Percentiles rank a stretch among this genome's conserved stretches.
Evolutionary conservation across 139 green algal species (phyloP).

Genomic region (Nannochloris sp.): DNA sequence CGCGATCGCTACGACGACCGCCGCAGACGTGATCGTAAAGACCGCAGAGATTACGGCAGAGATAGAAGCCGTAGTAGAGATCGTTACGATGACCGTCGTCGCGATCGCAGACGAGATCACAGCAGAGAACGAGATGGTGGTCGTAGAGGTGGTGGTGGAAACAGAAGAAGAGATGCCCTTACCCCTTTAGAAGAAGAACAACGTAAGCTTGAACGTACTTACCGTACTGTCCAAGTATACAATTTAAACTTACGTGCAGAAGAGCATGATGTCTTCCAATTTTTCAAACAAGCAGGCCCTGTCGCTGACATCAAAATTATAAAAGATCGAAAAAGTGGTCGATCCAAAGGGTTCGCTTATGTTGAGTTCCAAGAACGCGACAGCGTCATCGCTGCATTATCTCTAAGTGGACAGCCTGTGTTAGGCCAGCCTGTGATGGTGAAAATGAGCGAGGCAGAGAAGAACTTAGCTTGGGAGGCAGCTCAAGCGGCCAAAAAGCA

Average conservation of each 20-base stretch:
- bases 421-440: slow-evolving; percentile 85
- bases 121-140: neutral
- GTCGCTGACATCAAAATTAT: slow-evolving; percentile 92
- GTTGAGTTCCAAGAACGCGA: slow-evolving; percentile 85
- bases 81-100: neutral
- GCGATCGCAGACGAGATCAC: neutral
- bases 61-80: neutral
- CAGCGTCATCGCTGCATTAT: slow-evolving; percentile 71
- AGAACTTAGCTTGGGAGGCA: slow-evolving; percentile 93
- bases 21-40: neutral
- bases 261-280: slow-evolving; percentile 83
- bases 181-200: slow-evolving; percentile 59
- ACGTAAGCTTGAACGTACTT: slow-evolving; percentile 70
- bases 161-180: slow-evolving; percentile 13
- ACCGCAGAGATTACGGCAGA: neutral
- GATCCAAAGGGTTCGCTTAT: slow-evolving; percentile 94
- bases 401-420: slow-evolving; percentile 75
- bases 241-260: slow-evolving; percentile 76
- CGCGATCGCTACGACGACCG: neutral
- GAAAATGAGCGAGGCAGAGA: slow-evolving; percentile 87
- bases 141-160: too few species aligned
- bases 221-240: slow-evolving; percentile 82
- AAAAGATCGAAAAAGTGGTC: slow-evolving; percentile 78
- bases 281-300: slow-evolving; percentile 62
- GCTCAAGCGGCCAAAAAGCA: slow-evolving; percentile 31